phyloP scores from a whole-genome alignment of 768 basidiomycete species.

The Roridomyces roridus region DNA sequence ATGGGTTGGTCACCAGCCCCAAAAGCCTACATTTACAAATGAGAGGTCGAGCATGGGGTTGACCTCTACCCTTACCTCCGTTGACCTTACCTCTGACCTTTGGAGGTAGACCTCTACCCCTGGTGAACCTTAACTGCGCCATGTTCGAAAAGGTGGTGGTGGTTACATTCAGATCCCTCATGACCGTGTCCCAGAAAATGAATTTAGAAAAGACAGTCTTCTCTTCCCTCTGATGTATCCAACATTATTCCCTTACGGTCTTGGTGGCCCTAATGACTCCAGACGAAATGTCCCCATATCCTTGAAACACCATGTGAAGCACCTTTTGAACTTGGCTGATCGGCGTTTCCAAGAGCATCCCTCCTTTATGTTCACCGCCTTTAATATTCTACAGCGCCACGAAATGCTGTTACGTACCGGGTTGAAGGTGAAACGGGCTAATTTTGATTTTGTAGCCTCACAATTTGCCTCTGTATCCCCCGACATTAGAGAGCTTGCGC shows the following conservation, averaged over 20 bases:
- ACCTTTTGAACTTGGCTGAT: constrained; percentile 22
- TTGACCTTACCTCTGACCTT: too few relatives aligned
- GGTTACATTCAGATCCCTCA: constrained; percentile 28
- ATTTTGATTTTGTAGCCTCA: neutral
- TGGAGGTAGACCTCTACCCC: too few relatives aligned
- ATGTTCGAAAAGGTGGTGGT: constrained; percentile 25
- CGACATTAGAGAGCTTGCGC: too few relatives aligned
- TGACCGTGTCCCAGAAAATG: constrained; percentile 21
- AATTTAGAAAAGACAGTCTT: constrained; percentile 25
- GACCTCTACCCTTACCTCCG: too few relatives aligned
- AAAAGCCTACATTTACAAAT: too few relatives aligned
- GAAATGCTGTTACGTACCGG: constrained; percentile 8
- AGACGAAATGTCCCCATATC: neutral
- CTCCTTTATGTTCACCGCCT: constrained; percentile 34
- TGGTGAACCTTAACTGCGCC: too few relatives aligned
- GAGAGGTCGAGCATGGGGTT: too few relatives aligned
- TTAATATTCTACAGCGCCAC: constrained; percentile 33
- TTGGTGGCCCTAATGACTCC: constrained; percentile 23
- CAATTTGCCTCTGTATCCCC: neutral
- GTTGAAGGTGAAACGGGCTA: neutral
- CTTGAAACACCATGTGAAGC: constrained; percentile 23
- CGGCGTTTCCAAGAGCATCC: constrained; percentile 29
- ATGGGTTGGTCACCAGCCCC: too few relatives aligned
- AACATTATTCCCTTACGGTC: constrained; percentile 32
- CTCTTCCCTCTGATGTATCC: constrained; percentile 34